phyloP scores from a whole-genome alignment of 768 basidiomycete genomes.

The Tulasnella sp. region DNA sequence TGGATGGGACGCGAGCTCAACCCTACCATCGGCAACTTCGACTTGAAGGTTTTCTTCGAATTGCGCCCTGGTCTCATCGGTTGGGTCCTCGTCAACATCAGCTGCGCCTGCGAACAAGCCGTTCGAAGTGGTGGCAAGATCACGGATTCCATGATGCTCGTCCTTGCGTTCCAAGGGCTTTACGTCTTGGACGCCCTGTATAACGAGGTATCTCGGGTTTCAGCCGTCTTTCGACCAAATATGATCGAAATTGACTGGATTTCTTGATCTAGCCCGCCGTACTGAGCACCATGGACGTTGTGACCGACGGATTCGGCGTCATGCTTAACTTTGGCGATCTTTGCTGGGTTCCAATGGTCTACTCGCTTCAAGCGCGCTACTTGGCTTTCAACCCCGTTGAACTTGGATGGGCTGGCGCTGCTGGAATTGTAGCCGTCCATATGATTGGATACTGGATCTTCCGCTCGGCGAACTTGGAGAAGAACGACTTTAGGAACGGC shows the following conservation, averaged over 20 bases:
- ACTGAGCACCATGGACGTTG: conserved; percentile 96
- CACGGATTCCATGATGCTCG: conserved; percentile 83
- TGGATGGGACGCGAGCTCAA: conserved; percentile 94
- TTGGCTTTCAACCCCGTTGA: conserved; percentile 85
- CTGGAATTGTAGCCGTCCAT: conserved; percentile 61
- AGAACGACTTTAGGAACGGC: conserved; percentile 93
- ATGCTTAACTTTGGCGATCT: conserved; percentile 95
- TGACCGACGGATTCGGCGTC: conserved; percentile 95
- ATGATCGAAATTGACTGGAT: background rate
- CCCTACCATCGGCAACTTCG: conserved; percentile 73
- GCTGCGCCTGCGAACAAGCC: conserved; percentile 88
- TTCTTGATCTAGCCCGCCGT: conserved; percentile 62
- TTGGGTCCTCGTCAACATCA: conserved; percentile 87
- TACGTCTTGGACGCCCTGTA: conserved; percentile 86
- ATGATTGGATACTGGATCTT: conserved; percentile 86
- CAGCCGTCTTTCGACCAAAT: background rate
- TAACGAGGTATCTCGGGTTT: conserved; percentile 63
- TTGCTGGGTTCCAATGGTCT: conserved; percentile 90
- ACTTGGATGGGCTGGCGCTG: conserved; percentile 59
- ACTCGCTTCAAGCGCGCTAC: conserved; percentile 90
- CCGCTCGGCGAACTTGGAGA: conserved; percentile 81
- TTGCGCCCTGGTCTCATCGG: conserved; percentile 86
- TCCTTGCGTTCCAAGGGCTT: conserved; percentile 76
- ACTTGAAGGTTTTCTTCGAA: conserved; percentile 74
- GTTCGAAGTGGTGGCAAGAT: conserved; percentile 66